These are phyloP conservation scores for Bipolaris oryzae DNA, from an alignment of 2,329 filamentous ascomycete species.

Conservation along the genomic window DNA sequence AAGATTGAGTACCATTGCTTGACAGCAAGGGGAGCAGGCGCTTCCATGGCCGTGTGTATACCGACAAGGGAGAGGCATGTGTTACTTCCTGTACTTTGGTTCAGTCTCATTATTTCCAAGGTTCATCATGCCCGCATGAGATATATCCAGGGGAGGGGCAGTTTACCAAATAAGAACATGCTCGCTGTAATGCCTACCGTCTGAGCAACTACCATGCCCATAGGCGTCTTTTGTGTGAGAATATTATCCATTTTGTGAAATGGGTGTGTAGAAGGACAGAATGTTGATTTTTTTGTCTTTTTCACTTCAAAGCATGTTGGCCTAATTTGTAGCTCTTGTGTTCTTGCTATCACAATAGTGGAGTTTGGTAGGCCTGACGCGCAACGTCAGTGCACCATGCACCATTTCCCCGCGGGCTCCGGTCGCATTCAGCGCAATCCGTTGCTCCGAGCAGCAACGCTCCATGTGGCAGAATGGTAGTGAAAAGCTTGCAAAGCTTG, in stretches of 20 bases:
- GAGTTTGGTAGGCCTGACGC: conserved; percentile 3
- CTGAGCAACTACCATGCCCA: conserved; percentile 55
- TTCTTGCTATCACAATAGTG: background rate
- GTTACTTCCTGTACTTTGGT: conserved; percentile 1
- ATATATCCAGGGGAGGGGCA: background rate
- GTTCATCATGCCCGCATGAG: background rate
- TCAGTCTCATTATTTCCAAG: background rate
- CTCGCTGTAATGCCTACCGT: conserved; percentile 59
- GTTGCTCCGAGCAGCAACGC: background rate
- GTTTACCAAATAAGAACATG: conserved; percentile 52
- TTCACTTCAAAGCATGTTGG: no score
- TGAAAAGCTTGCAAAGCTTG: background rate
- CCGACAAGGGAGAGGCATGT: conserved; percentile 49
- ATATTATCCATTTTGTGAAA: conserved; percentile 27
- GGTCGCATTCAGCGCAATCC: conserved; percentile 1
- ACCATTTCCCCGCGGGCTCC: conserved; percentile 6
- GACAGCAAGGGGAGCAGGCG: conserved; percentile 61
- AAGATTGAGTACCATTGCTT: conserved; percentile 60
- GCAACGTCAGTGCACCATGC: conserved; percentile 1
- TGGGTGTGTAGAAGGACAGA: background rate
- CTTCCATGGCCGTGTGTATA: conserved; percentile 61
- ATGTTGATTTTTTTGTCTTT: background rate
- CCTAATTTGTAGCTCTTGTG: background rate
- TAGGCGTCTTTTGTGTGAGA: conserved; percentile 32
- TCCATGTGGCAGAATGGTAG: background rate